Conservation (phyloP, 257 asterid genomes). For the Cruciata laevipes region DNA sequence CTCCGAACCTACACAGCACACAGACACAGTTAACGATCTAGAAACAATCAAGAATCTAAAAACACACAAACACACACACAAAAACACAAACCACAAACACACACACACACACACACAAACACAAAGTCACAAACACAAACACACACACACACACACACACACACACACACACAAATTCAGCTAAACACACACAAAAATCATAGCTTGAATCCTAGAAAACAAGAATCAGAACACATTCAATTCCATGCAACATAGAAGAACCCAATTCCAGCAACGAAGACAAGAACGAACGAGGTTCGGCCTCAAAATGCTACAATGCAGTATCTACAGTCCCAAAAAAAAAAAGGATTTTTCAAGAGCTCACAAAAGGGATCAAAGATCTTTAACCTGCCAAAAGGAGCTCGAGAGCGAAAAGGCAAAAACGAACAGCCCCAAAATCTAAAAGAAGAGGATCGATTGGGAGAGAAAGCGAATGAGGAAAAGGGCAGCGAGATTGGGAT, state of each 20-base stretch:
- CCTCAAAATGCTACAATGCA: background rate
- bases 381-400: background rate
- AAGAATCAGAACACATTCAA: background rate
- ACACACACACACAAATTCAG: background rate
- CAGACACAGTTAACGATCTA: background rate
- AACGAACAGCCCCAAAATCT: slow-evolving; percentile 16
- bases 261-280: background rate
- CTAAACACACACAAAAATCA: background rate
- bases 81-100: background rate
- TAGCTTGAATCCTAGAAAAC: background rate
- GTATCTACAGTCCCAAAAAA: background rate
- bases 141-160: background rate
- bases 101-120: background rate
- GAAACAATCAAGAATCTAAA: background rate
- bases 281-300: background rate
- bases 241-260: background rate
- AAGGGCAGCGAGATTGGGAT: background rate
- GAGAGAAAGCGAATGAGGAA: background rate
- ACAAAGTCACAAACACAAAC: no score
- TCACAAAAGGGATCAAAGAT: background rate
- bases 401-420: background rate
- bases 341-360: background rate
- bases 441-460: background rate
- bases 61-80: background rate
- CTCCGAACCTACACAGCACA: background rate